Percentiles rank a stretch among this genome's conserved stretches.
phyloP scores from a whole-genome alignment of 257 asterid species.

The Ligustrum vulgare region DNA sequence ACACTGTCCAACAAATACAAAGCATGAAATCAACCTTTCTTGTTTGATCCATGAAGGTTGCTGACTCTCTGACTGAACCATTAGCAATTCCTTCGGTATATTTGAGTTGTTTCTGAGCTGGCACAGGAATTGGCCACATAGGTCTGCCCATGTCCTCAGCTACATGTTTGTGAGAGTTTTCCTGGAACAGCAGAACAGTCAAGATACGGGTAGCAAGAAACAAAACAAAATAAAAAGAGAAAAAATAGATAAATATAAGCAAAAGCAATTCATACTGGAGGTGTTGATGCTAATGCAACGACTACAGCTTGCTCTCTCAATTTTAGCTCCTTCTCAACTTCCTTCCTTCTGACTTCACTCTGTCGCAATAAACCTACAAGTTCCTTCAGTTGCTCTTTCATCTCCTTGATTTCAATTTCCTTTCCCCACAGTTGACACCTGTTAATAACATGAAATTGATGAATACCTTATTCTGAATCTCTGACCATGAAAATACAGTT shows the following conservation, averaged over 20 bases:
- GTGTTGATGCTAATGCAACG: slow-evolving; percentile 66
- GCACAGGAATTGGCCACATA: slow-evolving; percentile 80
- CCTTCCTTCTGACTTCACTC: slow-evolving; percentile 86
- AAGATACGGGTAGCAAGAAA: not conserved
- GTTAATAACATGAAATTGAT: slow-evolving; percentile 23
- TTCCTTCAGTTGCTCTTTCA: slow-evolving; percentile 93
- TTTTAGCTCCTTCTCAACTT: slow-evolving; percentile 77
- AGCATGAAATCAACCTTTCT: slow-evolving; percentile 60
- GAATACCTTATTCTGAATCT: not conserved
- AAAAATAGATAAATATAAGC: not conserved
- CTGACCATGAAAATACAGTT: not conserved
- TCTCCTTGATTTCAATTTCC: slow-evolving; percentile 82
- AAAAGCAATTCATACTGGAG: slow-evolving; percentile 54
- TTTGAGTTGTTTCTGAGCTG: slow-evolving; percentile 97
- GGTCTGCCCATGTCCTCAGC: slow-evolving; percentile 71
- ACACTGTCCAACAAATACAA: slow-evolving; percentile 1
- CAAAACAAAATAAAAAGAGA: not conserved
- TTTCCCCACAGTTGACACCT: slow-evolving; percentile 95
- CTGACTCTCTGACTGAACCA: slow-evolving; percentile 70
- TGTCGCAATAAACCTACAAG: slow-evolving; percentile 78
- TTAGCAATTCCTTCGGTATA: slow-evolving; percentile 92
- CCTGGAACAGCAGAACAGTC: slow-evolving; percentile 32
- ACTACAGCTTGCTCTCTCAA: slow-evolving; percentile 63
- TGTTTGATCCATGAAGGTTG: slow-evolving; percentile 73
- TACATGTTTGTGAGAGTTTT: slow-evolving; percentile 57